Percentiles rank a stretch among this genome's conserved stretches.
Conservation (phyloP, 192 early-diverging fungal species). For the Gorgonomyces haynaldii region DNA sequence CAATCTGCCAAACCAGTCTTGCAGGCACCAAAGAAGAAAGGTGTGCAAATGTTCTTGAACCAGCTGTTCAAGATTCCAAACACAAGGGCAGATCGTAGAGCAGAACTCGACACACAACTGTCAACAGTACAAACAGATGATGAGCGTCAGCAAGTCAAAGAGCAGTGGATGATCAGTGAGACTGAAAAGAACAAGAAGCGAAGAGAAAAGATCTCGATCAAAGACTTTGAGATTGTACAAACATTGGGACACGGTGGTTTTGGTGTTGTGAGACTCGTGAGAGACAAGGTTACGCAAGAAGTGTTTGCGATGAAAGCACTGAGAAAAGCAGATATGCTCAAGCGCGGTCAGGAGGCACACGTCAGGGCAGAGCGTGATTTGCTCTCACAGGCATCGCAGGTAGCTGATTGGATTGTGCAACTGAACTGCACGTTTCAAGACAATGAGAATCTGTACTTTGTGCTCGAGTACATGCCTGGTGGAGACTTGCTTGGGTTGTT, state of each 20-base stretch:
- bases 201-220: conserved; percentile 15
- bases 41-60: too few species aligned
- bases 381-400: conserved; percentile 22
- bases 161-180: conserved; percentile 1
- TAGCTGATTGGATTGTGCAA: conserved; percentile 34
- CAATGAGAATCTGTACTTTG: conserved; percentile 39
- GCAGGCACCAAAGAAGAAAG: too few species aligned
- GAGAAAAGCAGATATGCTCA: conserved; percentile 25
- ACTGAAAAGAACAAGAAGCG: conserved; percentile 5
- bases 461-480: conserved; percentile 41
- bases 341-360: conserved; percentile 31
- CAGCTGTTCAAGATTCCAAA: too few species aligned
- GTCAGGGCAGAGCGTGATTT: conserved; percentile 36
- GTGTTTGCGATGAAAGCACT: conserved; percentile 42
- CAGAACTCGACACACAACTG: too few species aligned
- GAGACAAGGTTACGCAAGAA: conserved; percentile 31
- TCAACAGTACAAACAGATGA: too few species aligned
- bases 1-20: too few species aligned
- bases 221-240: conserved; percentile 40
- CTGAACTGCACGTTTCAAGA: conserved; percentile 41
- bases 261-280: conserved; percentile 45
- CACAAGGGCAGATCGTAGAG: too few species aligned
- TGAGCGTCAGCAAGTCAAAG: too few species aligned
- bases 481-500: conserved; percentile 34
- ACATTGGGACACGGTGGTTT: conserved; percentile 46